Conservation (phyloP, 108 stramenopile genomes). For the Nannochloropsis oceanica region DNA sequence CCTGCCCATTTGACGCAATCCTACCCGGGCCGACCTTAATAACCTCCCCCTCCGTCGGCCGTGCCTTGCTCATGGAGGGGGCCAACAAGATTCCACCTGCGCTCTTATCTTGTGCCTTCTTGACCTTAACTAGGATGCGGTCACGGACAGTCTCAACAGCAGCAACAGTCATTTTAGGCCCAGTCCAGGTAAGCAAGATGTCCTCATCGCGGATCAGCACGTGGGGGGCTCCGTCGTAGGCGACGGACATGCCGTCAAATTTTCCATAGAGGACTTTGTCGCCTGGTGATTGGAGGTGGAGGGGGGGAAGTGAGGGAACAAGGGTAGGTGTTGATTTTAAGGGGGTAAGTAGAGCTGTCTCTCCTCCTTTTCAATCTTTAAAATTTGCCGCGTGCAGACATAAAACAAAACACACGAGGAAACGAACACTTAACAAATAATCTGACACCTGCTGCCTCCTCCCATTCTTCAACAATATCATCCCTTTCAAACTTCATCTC, state of each 20-base stretch:
- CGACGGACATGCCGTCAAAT: conserved; percentile 65
- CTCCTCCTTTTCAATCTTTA: conserved; percentile 11
- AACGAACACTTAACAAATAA: no score
- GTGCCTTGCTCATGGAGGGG: conserved; percentile 50
- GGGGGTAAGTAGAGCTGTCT: conserved; percentile 59
- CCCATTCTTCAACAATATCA: no score
- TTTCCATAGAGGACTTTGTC: conserved; percentile 81
- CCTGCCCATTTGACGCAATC: conserved; percentile 61
- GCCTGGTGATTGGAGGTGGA: conserved; percentile 49
- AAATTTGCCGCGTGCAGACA: no score
- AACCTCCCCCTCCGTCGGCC: conserved; percentile 65
- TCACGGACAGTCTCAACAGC: conserved; percentile 65
- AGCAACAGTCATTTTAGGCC: conserved; percentile 62
- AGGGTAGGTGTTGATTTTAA: neutral
- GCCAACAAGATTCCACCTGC: conserved; percentile 68
- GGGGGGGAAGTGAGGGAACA: neutral
- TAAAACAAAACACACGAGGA: no score
- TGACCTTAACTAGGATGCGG: conserved; percentile 64
- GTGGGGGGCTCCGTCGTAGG: conserved; percentile 74
- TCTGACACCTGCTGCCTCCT: no score
- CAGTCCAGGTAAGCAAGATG: conserved; percentile 62
- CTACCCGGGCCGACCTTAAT: conserved; percentile 80
- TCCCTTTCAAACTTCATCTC: no score
- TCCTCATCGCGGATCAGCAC: conserved; percentile 86
- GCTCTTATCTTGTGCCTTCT: conserved; percentile 49